phyloP scores from a whole-genome alignment of 2,329 filamentous ascomycete genomes.

The Bipolaris bicolor region DNA sequence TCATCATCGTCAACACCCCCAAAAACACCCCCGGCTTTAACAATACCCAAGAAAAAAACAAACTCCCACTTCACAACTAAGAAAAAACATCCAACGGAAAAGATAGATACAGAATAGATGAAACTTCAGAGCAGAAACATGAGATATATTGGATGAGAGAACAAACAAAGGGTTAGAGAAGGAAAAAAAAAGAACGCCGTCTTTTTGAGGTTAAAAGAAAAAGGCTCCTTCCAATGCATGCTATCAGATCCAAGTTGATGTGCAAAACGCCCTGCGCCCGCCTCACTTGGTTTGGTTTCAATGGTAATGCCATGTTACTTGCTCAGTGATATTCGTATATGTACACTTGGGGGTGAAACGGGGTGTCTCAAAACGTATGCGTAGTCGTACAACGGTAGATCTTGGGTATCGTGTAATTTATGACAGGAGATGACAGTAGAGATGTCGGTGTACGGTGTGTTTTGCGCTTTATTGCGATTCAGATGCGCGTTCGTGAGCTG shows the following conservation, averaged over 20 bases:
- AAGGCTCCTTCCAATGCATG: slow-evolving; percentile 17
- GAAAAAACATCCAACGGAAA: background rate
- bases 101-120: background rate
- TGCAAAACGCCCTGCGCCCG: slow-evolving; percentile 19
- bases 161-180: background rate
- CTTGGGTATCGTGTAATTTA: slow-evolving; percentile 20
- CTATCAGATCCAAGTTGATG: slow-evolving; percentile 14
- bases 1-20: background rate
- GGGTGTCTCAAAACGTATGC: slow-evolving; percentile 18
- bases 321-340: slow-evolving; percentile 17
- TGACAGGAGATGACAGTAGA: slow-evolving; percentile 18
- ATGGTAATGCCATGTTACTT: slow-evolving; percentile 11
- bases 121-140: background rate
- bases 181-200: slow-evolving; percentile 12
- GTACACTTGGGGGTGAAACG: slow-evolving; percentile 22
- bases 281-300: slow-evolving; percentile 4
- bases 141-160: background rate
- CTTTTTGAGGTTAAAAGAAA: slow-evolving; percentile 13
- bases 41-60: background rate
- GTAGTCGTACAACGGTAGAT: slow-evolving; percentile 28
- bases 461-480: slow-evolving; percentile 13
- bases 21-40: background rate
- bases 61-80: background rate
- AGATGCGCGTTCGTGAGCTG: slow-evolving; percentile 13
- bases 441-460: slow-evolving; percentile 17